Base-by-base conservation (phyloP, 1,139 yeast genomes). In the Lodderomyces oxycetoniae region DNA sequence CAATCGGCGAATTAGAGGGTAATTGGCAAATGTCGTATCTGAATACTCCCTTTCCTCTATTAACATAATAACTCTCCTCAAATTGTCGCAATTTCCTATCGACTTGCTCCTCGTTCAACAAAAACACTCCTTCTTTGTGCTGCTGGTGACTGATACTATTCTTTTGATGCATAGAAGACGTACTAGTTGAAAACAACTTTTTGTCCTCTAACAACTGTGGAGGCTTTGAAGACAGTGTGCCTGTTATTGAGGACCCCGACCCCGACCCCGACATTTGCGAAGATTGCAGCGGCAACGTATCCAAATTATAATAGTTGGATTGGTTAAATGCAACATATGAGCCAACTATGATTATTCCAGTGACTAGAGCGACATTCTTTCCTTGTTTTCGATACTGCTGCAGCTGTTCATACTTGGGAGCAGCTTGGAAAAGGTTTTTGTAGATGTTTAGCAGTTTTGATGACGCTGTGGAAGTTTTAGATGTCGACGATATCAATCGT, bases 1-100 rank as follows among this genome's bases (percentile, higher is more conserved):
- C 99, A 45, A 89, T 87, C 7, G 98, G 98, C 31, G 83, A 78
- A 56, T 91, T 93, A 28, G 95, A 82, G 6, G 97, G 84, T 39
- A 91, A 63, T 59, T 91, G 98, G 32, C 94, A 76, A 22, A 87
- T 75, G 53, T 93, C 98, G 51, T 88, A 89, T 37, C 98, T 68
- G n/a, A 79, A 59, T 12, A 91, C 91, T n/a, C 97, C 97, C 45
- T 83, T 81, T 10, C 93, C 89, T 40, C 96, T 71, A 45, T 84
- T 79, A 14, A 89, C 91, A 27, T 64, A 54, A 51, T 81, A 86
- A 44, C 93, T 79, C 57, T 88, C 94, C 53, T 89, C 95, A 47
- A 71, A 68, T 44, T 78, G 79, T 40, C 91, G 74, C 42, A 89
- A 67, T 43, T 77, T 72, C 26, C 68, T 61, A 35, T 87, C 74